Evolutionary conservation across 306 rosid species (phyloP), one percentile per base, ranked within the genome.

Genomic region (Sicyos edulis): DNA sequence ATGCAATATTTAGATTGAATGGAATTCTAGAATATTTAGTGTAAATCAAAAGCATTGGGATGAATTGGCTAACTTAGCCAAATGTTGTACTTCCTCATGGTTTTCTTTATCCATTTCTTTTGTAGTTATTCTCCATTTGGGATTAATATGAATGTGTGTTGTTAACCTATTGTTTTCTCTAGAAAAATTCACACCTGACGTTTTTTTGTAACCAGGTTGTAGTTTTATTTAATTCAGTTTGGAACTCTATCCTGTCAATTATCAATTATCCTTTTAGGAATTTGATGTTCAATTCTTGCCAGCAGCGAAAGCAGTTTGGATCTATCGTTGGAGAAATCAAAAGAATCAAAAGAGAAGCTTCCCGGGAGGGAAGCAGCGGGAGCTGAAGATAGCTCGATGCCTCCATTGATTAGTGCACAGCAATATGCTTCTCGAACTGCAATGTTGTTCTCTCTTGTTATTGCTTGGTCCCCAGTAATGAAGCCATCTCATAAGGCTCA

Each of bases 401-500:
- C 66, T 51, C 82, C 82, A n/a, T 74, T 49, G 72, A 83, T 92
- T 71, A 79, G 75, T 72, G 92, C 91, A 45, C 81, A 85, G 44
- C 88, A 88, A 82, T 92, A 88, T 84, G 90, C 87, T 77, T 77
- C 78, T 72, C 89, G 82, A 11, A 88, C 82, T 78, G 88, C 92
- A 78, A 88, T 87, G 90, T 83, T 92, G 51, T 83, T 80, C 70
- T 88, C 96, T 0, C 83, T 88, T 74, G 88, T 80, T 45, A 82
- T 90, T 82, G 84, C 97, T 0, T 92, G 98, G 98, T 92, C 95
- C 52, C 97, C 98, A 22, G 71, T 86, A 72, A 85, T 88, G 82
- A 77, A 12, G 58, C 74, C 78, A 20, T 78, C 78, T n/a, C 64
- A 80, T 68, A 81, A 83, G 40, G 54, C 11, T 64, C 58, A 60